A percentile compares a stretch with the other conserved stretches of the same genome.
Evolutionary conservation across 2,329 filamentous ascomycete species (phyloP).

Genomic region (Helotiales sp.): DNA sequence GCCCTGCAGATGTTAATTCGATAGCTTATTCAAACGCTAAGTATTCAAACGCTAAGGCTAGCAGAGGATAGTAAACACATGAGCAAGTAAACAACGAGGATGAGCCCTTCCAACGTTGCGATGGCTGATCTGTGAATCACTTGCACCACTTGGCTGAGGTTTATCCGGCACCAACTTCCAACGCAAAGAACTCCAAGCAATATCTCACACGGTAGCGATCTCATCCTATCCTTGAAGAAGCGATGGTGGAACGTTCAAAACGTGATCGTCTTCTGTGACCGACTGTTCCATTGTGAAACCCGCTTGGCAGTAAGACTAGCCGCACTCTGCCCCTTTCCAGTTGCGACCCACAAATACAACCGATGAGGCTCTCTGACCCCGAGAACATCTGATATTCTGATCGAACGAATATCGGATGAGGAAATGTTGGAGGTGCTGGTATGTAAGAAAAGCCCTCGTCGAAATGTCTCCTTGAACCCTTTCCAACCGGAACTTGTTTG

Average conservation of each 20-base stretch:
- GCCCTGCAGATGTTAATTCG: not conserved
- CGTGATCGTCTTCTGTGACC: constrained; percentile 14
- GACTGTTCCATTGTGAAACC: not conserved
- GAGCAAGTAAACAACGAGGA: not conserved
- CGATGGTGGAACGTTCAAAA: constrained; percentile 4
- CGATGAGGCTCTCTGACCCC: not conserved
- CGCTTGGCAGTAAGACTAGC: not conserved
- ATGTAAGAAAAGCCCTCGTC: not conserved
- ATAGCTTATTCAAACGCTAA: not conserved
- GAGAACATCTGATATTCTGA: not conserved
- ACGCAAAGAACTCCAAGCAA: not conserved
- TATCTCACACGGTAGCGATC: not conserved
- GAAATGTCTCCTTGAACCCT: not conserved
- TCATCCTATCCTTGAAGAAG: not conserved
- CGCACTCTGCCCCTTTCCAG: not conserved
- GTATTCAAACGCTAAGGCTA: not conserved
- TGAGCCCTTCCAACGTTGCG: not conserved
- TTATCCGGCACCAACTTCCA: not conserved
- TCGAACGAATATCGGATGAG: not conserved
- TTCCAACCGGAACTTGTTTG: not conserved
- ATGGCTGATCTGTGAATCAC: not conserved
- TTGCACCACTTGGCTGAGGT: not conserved
- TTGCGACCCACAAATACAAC: constrained; percentile 1
- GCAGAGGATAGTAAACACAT: too few species aligned
- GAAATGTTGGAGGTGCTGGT: too few species aligned